A percentile compares a stretch with the other conserved stretches of the same genome.
These are phyloP conservation scores for Cornus kousa DNA, from an alignment of 148 eudicot species.

Conservation along the genomic window DNA sequence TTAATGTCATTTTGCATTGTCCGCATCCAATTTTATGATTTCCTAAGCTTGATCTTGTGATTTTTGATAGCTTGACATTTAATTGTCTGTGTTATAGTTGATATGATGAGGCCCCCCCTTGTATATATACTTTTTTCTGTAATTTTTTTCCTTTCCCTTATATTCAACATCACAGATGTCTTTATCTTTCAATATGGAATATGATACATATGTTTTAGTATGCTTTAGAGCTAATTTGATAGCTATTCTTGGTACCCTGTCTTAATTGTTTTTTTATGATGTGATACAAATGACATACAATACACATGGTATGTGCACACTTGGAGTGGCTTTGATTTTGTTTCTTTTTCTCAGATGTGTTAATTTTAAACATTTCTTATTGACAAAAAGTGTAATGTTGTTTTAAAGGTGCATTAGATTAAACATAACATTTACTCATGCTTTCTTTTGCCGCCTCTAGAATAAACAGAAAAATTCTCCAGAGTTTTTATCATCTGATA, in stretches of 20 bases:
- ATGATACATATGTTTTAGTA: too few relatives aligned
- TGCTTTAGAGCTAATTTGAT: too few relatives aligned
- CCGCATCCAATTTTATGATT: not conserved
- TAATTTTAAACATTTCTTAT: too few relatives aligned
- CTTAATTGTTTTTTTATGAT: too few relatives aligned
- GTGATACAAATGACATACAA: not conserved
- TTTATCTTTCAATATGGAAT: too few relatives aligned
- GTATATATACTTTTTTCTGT: too few relatives aligned
- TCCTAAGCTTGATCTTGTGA: not conserved
- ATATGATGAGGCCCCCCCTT: not conserved
- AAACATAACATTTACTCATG: too few relatives aligned
- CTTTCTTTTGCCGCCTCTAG: not conserved
- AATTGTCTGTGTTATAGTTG: too few relatives aligned
- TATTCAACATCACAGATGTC: too few relatives aligned
- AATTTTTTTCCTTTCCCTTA: too few relatives aligned
- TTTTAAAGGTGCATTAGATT: not conserved
- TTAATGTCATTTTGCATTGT: not conserved
- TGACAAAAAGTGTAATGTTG: not conserved
- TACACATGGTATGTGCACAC: not conserved
- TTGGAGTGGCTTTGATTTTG: not conserved
- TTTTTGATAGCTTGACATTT: not conserved
- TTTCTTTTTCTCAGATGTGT: too few relatives aligned
- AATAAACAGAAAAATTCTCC: not conserved
- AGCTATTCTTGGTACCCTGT: too few relatives aligned
- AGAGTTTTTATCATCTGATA: not conserved